A percentile compares a stretch with the other conserved stretches of the same genome.
Conservation (phyloP, 2,329 filamentous ascomycete species). For the Fusarium sarcochroum region DNA sequence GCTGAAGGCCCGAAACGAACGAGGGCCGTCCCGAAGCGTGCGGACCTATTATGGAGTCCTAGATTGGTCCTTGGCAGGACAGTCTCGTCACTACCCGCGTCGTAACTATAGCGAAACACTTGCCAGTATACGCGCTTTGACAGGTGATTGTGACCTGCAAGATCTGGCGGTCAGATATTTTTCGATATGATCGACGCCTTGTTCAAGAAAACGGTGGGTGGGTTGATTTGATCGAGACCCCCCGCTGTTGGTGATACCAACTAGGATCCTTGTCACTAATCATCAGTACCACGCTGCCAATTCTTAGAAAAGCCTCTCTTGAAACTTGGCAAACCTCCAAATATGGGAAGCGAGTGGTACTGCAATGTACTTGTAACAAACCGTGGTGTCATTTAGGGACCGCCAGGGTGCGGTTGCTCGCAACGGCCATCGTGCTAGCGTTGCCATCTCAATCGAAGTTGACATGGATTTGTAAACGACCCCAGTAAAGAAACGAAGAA, state of each 20-base stretch:
- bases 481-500: constrained; percentile 6
- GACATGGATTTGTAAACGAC: constrained; percentile 10
- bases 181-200: constrained; percentile 26
- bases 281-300: constrained; percentile 31
- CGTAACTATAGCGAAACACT: constrained; percentile 21
- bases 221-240: constrained; percentile 40
- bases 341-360: constrained; percentile 31
- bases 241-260: constrained; percentile 39
- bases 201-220: constrained; percentile 33
- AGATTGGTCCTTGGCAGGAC: constrained; percentile 30
- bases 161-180: constrained; percentile 36
- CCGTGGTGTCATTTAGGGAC: constrained; percentile 36
- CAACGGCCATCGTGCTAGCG: constrained; percentile 14
- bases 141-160: constrained; percentile 31
- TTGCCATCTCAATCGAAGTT: constrained; percentile 14
- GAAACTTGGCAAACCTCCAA: constrained; percentile 27
- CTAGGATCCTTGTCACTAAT: constrained; percentile 28
- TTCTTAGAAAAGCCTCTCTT: constrained; percentile 33
- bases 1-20: constrained; percentile 35
- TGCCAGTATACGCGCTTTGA: constrained; percentile 27
- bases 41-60: constrained; percentile 43
- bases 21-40: constrained; percentile 40
- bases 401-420: constrained; percentile 24
- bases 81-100: constrained; percentile 19
- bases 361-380: constrained; percentile 28